Conservation (phyloP, 2,329 filamentous ascomycete genomes). For the Xenoacremonium recifei region DNA sequence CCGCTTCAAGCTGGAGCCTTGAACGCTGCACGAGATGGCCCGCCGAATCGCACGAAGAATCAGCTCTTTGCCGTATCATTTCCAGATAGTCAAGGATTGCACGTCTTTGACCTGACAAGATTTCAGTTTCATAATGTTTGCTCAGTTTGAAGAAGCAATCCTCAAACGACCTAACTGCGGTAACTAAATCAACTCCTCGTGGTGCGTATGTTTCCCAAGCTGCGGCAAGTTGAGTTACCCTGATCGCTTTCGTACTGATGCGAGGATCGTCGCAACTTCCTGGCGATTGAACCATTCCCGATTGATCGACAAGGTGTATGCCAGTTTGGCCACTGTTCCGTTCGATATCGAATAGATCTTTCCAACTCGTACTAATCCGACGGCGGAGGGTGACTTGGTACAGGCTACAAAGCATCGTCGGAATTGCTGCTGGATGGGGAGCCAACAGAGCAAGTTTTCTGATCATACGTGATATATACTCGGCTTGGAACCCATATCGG, state of each 20-base stretch:
- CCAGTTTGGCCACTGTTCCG: not conserved
- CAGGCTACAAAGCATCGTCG: not conserved
- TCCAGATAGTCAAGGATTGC: not conserved
- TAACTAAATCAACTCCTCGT: not conserved
- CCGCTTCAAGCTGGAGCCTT: not conserved
- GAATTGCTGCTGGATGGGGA: not conserved
- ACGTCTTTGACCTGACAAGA: not conserved
- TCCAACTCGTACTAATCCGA: not conserved
- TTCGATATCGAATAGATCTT: not conserved
- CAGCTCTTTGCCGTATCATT: not conserved
- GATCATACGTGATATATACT: not conserved
- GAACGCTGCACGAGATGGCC: not conserved
- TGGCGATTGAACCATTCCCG: not conserved
- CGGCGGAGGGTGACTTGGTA: not conserved
- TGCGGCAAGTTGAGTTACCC: not conserved
- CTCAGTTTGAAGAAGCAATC: not conserved
- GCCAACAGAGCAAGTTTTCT: not conserved
- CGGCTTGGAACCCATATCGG: not conserved
- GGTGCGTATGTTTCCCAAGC: not conserved
- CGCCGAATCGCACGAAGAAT: not conserved
- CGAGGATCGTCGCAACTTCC: not conserved
- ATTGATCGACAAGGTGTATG: not conserved
- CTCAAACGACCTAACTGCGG: not conserved
- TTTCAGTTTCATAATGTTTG: not conserved
- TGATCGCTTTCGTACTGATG: not conserved